Evolutionary conservation across 2,329 filamentous ascomycete species (phyloP).

Genomic region (Annulohypoxylon truncatum): DNA sequence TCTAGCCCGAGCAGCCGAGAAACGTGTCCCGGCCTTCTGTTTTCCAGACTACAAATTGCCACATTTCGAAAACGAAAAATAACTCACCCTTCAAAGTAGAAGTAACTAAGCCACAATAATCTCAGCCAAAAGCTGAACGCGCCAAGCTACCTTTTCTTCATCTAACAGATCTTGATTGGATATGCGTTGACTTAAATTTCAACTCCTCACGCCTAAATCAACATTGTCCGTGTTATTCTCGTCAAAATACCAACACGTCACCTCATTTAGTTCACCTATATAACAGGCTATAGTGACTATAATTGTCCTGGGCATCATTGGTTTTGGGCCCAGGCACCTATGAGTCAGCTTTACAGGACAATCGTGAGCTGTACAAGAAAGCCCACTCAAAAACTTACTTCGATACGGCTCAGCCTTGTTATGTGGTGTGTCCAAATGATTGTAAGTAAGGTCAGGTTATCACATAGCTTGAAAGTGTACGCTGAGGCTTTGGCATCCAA

Average conservation of each 20-base stretch:
- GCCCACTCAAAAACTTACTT: background rate
- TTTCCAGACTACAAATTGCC: background rate
- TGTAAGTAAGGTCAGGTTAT: background rate
- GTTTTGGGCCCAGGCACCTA: background rate
- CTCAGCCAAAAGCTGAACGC: background rate
- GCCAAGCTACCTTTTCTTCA: background rate
- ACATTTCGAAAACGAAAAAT: background rate
- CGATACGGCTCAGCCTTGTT: background rate
- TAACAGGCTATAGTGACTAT: background rate
- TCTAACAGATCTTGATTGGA: background rate
- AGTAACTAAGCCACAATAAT: background rate
- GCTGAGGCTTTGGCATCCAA: background rate
- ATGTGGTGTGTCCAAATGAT: background rate
- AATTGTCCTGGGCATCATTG: background rate
- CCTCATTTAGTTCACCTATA: background rate
- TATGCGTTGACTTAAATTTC: background rate
- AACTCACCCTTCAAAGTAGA: background rate
- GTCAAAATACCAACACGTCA: background rate
- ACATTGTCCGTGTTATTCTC: background rate
- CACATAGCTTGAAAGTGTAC: background rate
- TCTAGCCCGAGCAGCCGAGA: background rate
- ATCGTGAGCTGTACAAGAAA: background rate
- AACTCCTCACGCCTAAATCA: background rate
- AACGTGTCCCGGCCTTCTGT: background rate
- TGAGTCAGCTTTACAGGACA: background rate